Evolutionary conservation across 179 eudicot species (phyloP), one percentile per base, ranked within the genome.

Genomic region (Heliamphora pulchella): DNA sequence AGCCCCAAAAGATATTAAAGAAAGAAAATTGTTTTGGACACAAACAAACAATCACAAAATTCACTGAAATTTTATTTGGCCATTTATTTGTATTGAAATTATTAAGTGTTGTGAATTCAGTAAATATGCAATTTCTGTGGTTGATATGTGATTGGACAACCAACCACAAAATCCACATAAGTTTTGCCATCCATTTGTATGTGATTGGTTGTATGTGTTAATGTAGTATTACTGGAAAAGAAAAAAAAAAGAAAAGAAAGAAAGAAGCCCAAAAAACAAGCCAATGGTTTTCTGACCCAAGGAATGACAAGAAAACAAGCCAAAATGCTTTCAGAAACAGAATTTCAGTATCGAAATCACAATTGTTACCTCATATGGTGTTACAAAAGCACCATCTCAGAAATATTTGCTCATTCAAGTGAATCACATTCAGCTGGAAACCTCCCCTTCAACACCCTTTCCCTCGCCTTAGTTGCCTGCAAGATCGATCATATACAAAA

Each of bases 401-500:
- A 55, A 55, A 55, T 64, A 55, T 17, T 39, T 18, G 7, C 43
- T 31, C 48, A 15, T 7, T 39, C 48, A 41, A 13, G 6, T 41
- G 64, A 15, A 41, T 39, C 47, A 50, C 14, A 4, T 4, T 7
- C 39, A 1, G 63, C 71, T 14, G 63, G 11, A 51, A 39, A 15
- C 53, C 2, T 41, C 7, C 81, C 69, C 71, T 80, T 82, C 17
- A 74, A 71, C 13, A 80, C 14, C 84, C 89, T 83, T 74, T 81
- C 53, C 86, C 86, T 85, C 18, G 88, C 89, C 63, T 81, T 76
- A 7, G 46, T 73, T 61, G 85, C 86, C 86, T 88, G 88, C 69
- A 72, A 69, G 5, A 39, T 39, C 71, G 7, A 31, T 31, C 31
- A 31, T 61, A 67, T 41, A 41, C 47, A 13, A 41, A 67, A 39